phyloP scores from a whole-genome alignment of 129 eudicot species.

The Erigeron canadensis region DNA sequence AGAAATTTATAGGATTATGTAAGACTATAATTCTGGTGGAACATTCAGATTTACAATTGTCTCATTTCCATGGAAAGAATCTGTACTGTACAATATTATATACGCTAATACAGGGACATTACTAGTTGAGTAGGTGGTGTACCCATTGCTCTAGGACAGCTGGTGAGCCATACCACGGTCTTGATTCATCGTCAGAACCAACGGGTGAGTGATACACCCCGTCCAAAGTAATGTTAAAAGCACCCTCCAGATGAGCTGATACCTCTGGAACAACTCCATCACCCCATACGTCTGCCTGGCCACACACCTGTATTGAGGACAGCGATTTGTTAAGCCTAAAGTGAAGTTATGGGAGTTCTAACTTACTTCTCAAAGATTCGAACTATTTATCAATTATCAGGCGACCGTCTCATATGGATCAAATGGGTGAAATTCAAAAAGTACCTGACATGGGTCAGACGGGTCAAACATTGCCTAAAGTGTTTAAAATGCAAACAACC shows the following conservation, averaged over 20 bases:
- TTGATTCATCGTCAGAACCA: constrained; percentile 75
- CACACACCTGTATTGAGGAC: constrained; percentile 64
- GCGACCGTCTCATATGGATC: not conserved
- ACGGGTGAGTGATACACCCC: constrained; percentile 96
- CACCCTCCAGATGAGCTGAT: constrained; percentile 92
- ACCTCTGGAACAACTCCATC: constrained; percentile 95
- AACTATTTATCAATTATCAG: not conserved
- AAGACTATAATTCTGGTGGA: constrained; percentile 2
- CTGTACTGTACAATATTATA: constrained; percentile 17
- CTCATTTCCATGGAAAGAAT: constrained; percentile 23
- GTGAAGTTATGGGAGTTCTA: not conserved
- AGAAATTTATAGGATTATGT: not conserved
- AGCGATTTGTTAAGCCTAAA: constrained; percentile 1
- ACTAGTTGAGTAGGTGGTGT: constrained; percentile 53
- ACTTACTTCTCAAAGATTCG: not conserved
- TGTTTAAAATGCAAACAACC: not conserved
- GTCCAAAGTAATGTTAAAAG: constrained; percentile 71
- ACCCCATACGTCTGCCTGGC: constrained; percentile 95
- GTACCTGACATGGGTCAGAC: not conserved
- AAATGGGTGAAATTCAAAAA: not conserved
- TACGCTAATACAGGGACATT: not conserved
- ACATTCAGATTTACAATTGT: constrained; percentile 17
- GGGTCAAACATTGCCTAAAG: not conserved
- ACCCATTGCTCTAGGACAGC: constrained; percentile 77
- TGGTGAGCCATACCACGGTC: constrained; percentile 98